Evolutionary conservation across 2,329 filamentous ascomycete species (phyloP), one percentile per base, ranked within the genome.

Genomic region (Fusarium sp.): DNA sequence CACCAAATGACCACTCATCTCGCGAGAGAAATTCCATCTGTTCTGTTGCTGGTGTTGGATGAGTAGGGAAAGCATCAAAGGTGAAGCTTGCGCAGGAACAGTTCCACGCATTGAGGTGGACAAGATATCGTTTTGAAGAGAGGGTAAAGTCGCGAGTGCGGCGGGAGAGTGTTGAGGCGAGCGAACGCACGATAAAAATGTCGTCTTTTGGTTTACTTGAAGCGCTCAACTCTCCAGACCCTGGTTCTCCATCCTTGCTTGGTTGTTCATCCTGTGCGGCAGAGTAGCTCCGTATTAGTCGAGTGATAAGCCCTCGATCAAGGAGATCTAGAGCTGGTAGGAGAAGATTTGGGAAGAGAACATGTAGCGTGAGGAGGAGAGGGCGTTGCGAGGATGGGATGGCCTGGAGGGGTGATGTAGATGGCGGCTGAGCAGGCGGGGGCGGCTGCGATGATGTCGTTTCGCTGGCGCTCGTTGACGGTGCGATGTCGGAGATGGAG

Each of bases 41-140:
- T 50, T 56, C 57, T 23, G 43, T n/a, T 18, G 62, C 11, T 30
- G 71, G 18, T 16, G 27, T 72, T 54, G 57, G 39, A 14, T 70
- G 68, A n/a, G 57, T 70, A 25, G 78, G 86, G 76, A 95, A 95
- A 3, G 92, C 89, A 23, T 92, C 87, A 72, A 97, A 92, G 0
- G 92, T 88, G 82, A 98, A 98, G 1, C 91, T 92, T 5, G 95
- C 93, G 84, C 97, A 99, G 1, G 91, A 94, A 83, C 97, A 99
- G 82, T 93, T 95, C 97, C 97, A 98, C 2, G 92, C 90, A 1
- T 82, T 77, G 2, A 95, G 87, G 11, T 92, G 90, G 18, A 98
- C 93, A 76, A 94, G 86, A 83, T 98, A 97, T 60, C 77, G 73
- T 45, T 73, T 76, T 25, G 77, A 67, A 6, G 72, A 70, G 10